Percentiles rank a stretch among this genome's conserved stretches.
Evolutionary conservation across 257 asterid species (phyloP).

Genomic region (Pogostemon cablin): DNA sequence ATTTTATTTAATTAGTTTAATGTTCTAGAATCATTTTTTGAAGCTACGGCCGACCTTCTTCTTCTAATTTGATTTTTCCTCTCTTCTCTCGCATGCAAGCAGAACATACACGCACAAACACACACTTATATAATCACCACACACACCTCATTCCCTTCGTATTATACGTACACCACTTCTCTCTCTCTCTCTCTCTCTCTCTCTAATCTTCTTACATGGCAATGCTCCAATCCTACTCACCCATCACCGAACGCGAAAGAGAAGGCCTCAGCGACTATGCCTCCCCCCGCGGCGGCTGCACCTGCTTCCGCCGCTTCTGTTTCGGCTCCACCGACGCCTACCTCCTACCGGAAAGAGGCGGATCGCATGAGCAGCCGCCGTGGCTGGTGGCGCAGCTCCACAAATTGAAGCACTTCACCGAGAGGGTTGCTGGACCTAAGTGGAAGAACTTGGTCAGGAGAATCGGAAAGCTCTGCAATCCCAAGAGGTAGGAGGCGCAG

Average conservation of each 20-base stretch:
- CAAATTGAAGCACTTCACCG: constrained; percentile 49
- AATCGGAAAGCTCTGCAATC: constrained; percentile 41
- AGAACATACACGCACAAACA: constrained; percentile 30
- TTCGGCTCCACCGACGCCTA: constrained; percentile 34
- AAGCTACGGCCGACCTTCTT: constrained; percentile 21
- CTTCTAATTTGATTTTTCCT: constrained; percentile 24
- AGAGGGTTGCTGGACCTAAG: constrained; percentile 53
- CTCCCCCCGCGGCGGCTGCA: constrained; percentile 25
- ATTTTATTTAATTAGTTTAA: too few relatives aligned
- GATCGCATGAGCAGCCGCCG: constrained; percentile 35
- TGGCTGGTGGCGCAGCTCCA: constrained; percentile 40
- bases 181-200: neutral
- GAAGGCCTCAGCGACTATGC: constrained; percentile 18
- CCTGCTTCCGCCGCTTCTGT: constrained; percentile 36
- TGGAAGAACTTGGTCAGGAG: constrained; percentile 56
- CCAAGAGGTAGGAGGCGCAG: constrained; percentile 23
- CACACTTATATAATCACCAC: neutral
- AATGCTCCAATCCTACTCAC: constrained; percentile 30
- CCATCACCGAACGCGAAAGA: constrained; percentile 25
- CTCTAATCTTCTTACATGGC: neutral
- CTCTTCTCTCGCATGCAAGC: neutral
- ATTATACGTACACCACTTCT: neutral
- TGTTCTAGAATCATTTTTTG: neutral
- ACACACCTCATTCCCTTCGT: neutral
- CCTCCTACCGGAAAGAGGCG: constrained; percentile 29